A percentile compares a stretch with the other conserved stretches of the same genome.
These are phyloP conservation scores for Coemansia sp. DNA, from an alignment of 371 early-diverging fungal genomes.

Conservation along the genomic window DNA sequence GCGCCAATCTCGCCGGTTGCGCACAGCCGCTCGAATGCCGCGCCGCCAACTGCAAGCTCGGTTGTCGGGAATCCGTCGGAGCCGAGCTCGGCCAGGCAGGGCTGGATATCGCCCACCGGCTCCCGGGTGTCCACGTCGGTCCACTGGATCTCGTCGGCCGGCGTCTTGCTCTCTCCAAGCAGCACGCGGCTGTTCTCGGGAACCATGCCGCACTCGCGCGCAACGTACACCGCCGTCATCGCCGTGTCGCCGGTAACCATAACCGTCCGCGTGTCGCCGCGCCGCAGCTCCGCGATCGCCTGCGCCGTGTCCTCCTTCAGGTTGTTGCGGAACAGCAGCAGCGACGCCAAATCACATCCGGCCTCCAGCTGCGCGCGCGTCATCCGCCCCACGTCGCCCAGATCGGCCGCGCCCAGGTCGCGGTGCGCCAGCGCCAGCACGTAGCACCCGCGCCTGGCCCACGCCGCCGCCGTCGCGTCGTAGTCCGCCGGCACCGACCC, in stretches of 20 bases:
- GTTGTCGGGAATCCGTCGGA: constrained; percentile 20
- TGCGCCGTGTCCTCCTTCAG: constrained; percentile 71
- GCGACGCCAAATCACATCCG: constrained; percentile 60
- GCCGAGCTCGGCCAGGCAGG: constrained; percentile 58
- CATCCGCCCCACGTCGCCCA: constrained; percentile 42
- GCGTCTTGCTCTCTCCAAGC: constrained; percentile 53
- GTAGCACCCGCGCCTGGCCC: constrained; percentile 73
- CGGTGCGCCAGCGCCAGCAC: constrained; percentile 71
- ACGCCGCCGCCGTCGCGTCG: constrained; percentile 52
- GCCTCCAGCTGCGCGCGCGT: constrained; percentile 65
- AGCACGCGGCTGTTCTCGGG: constrained; percentile 53
- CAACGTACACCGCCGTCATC: constrained; percentile 84
- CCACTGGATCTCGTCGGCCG: constrained; percentile 34
- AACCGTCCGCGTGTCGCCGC: constrained; percentile 71
- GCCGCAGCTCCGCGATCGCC: constrained; percentile 69
- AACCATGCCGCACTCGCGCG: constrained; percentile 77
- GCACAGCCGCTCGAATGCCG: constrained; percentile 59
- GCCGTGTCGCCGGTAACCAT: constrained; percentile 96
- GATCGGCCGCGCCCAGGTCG: constrained; percentile 53
- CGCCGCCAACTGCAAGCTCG: constrained; percentile 70
- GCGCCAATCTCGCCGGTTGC: constrained; percentile 26
- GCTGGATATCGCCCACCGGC: constrained; percentile 40
- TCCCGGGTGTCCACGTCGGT: constrained; percentile 54
- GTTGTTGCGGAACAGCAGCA: constrained; percentile 81
- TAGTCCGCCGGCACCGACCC: constrained; percentile 51